Evolutionary conservation across 306 rosid species (phyloP), one percentile per base, ranked within the genome.

Genomic region (Mimosa pudica): DNA sequence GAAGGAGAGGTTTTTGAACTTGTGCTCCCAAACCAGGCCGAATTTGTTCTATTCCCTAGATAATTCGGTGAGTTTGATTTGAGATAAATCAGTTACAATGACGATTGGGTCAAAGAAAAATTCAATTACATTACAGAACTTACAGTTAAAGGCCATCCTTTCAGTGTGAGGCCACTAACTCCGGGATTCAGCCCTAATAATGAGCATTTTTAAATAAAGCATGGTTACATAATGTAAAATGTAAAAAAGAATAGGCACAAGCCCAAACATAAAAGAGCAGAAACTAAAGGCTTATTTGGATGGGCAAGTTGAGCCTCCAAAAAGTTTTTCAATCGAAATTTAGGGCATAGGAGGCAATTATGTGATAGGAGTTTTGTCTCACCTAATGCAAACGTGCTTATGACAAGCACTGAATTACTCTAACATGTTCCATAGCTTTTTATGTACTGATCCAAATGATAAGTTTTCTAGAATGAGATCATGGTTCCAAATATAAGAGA

Each of bases 61-160:
- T 76, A 76, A 42, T 82, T 76, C 84, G 84, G 49, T 51, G 76
- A 75, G 77, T 75, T 74, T 13, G 17, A 77, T 83, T 84, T 61
- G 81, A 32, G 80, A 5, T 69, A 73, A 80, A 14, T 79, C 63
- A 80, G 17, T 64, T 64, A 83, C 65, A 60, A 41, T 57, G 42
- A 75, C 76, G 44, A 36, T 70, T 71, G 47, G 66, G 46, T 85
- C 38, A 67, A 70, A 42, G 61, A 55, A 78, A 73, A 62, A 1
- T 62, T 77, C 45, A 74, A 38, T 65, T 47, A 54, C 80, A 70
- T 55, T 2, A 51, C 63, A 83, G 30, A 83, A 88, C 97, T 88
- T 89, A 94, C 98, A 30, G 97, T 87, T 82, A 94, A 85, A 72
- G 98, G 98, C 97, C 98, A 94, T 79, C 98, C 98, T 88, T 92